A percentile compares a stretch with the other conserved stretches of the same genome.
These are phyloP conservation scores for Endocalyx cinctus DNA, from an alignment of 2,329 filamentous ascomycete genomes.

Conservation along the genomic window DNA sequence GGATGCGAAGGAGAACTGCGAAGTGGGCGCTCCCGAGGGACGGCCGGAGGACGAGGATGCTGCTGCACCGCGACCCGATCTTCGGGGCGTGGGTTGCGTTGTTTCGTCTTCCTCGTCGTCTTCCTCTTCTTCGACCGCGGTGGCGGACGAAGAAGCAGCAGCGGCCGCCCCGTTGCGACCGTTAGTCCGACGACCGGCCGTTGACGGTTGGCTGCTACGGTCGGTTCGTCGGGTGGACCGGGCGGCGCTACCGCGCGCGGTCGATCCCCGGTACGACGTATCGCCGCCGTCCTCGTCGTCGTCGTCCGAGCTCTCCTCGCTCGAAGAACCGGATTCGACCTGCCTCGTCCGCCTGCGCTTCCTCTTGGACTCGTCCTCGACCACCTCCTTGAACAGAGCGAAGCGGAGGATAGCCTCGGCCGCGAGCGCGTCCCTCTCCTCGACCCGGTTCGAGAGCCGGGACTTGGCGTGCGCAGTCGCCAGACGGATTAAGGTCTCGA, in stretches of 20 bases:
- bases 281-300: conserved; percentile 51
- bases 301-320: conserved; percentile 56
- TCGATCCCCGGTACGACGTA: conserved; percentile 25
- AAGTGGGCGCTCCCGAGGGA: conserved; percentile 23
- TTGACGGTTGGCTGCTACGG: conserved; percentile 18
- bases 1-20: conserved; percentile 67
- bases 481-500: conserved; percentile 97
- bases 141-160: too few species aligned
- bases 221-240: conserved; percentile 25
- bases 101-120: conserved; percentile 42
- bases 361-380: conserved; percentile 74
- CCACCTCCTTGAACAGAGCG: conserved; percentile 93
- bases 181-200: conserved; percentile 22
- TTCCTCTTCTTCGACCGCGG: conserved; percentile 42
- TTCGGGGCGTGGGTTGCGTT: conserved; percentile 42
- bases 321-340: conserved; percentile 53
- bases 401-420: conserved; percentile 90
- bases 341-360: conserved; percentile 70
- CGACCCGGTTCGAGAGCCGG: conserved; percentile 79
- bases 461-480: conserved; percentile 94
- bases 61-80: conserved; percentile 32
- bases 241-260: conserved; percentile 34
- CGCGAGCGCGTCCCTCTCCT: conserved; percentile 81
- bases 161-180: conserved; percentile 21
- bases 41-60: conserved; percentile 30